Percentiles rank a stretch among this genome's conserved stretches.
Conservation (phyloP, 306 rosid genomes). For the Vigna hirtella region DNA sequence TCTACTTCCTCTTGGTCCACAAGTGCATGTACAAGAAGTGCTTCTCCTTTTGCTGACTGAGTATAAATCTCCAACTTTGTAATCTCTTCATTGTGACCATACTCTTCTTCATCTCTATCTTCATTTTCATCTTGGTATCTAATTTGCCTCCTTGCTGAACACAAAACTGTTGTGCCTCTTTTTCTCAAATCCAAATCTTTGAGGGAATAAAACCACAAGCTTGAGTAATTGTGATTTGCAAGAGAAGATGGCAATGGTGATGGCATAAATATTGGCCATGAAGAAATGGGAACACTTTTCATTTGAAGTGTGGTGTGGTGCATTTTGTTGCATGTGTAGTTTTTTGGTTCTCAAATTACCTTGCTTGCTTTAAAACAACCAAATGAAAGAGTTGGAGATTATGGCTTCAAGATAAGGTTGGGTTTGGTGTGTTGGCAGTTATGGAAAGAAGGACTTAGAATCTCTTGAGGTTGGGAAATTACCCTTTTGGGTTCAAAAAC, state of each 20-base stretch:
- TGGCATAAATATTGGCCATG: slow-evolving; percentile 27
- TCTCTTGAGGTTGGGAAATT: background rate
- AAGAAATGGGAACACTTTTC: slow-evolving; percentile 16
- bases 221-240: background rate
- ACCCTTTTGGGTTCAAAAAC: slow-evolving; percentile 4
- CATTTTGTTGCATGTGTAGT: background rate
- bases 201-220: slow-evolving; percentile 11
- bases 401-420: slow-evolving; percentile 44
- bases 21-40: slow-evolving; percentile 71
- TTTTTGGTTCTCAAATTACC: background rate
- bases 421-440: slow-evolving; percentile 10
- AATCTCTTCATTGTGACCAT: slow-evolving; percentile 70
- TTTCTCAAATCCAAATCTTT: slow-evolving; percentile 31
- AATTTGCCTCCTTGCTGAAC: slow-evolving; percentile 66
- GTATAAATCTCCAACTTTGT: slow-evolving; percentile 70
- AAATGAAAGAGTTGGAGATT: slow-evolving; percentile 11
- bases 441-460: background rate
- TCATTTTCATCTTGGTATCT: slow-evolving; percentile 58
- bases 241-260: slow-evolving; percentile 38
- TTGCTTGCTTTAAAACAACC: slow-evolving; percentile 26
- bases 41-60: slow-evolving; percentile 70
- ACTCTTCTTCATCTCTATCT: slow-evolving; percentile 54
- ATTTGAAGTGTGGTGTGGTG: slow-evolving; percentile 15
- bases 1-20: slow-evolving; percentile 69
- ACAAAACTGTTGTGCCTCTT: slow-evolving; percentile 31